Evolutionary conservation across 441 rosid species (phyloP).

Genomic region (Corymbia citriodora): DNA sequence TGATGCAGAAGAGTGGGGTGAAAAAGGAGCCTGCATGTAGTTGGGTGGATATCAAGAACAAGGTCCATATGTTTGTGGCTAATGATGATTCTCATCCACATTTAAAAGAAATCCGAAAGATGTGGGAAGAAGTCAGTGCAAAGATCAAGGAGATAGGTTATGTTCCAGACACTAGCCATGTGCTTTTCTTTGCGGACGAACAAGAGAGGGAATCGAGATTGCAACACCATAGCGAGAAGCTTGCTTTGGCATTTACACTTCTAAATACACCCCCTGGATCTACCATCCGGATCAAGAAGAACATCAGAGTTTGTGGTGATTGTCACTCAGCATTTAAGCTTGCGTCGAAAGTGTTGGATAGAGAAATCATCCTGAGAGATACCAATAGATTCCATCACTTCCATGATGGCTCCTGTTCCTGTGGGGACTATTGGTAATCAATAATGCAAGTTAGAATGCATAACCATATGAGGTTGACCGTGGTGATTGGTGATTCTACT

Average conservation of each 20-base stretch:
- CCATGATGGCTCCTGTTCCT: conserved; percentile 23
- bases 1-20: conserved; percentile 30
- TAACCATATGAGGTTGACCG: not conserved
- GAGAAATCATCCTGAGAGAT: conserved; percentile 36
- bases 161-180: conserved; percentile 30
- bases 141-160: conserved; percentile 35
- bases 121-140: conserved; percentile 20
- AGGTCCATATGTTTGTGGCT: conserved; percentile 30
- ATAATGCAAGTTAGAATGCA: not conserved
- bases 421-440: conserved; percentile 12
- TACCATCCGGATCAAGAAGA: conserved; percentile 36
- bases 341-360: conserved; percentile 20
- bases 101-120: conserved; percentile 18
- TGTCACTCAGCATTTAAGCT: conserved; percentile 36
- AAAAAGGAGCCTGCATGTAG: conserved; percentile 42
- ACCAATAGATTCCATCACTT: conserved; percentile 41
- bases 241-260: conserved; percentile 36
- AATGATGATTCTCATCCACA: conserved; percentile 30
- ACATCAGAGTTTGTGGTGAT: conserved; percentile 32
- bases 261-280: conserved; percentile 25
- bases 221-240: conserved; percentile 40
- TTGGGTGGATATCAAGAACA: conserved; percentile 36
- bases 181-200: conserved; percentile 27
- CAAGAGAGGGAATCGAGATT: conserved; percentile 33
- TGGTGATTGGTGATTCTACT: not conserved